Evolutionary conservation across 805 yeast genomes (phyloP).

Genomic region (Isabelozyma rhagii): DNA sequence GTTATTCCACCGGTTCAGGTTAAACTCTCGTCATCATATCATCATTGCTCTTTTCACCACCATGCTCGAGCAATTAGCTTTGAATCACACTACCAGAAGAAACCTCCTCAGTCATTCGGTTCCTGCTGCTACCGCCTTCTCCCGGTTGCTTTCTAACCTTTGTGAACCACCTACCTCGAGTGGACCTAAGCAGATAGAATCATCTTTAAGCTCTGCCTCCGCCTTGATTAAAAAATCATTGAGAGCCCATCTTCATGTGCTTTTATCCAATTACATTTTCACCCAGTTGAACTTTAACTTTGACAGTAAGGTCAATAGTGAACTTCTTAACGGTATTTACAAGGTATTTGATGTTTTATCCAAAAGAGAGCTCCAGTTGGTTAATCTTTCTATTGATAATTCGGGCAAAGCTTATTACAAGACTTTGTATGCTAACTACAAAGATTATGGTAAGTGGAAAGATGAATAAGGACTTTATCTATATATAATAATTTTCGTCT

Average conservation of each 20-base stretch:
- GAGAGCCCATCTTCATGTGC: constrained; percentile 58
- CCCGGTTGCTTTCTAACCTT: constrained; percentile 61
- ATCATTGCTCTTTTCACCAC: constrained; percentile 47
- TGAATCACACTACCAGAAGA: constrained; percentile 13
- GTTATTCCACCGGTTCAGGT: constrained; percentile 64
- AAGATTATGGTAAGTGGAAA: constrained; percentile 78
- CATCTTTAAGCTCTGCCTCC: constrained; percentile 51
- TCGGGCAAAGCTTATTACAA: constrained; percentile 69
- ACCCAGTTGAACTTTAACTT: constrained; percentile 51
- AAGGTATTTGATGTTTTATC: constrained; percentile 69
- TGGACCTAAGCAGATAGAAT: constrained; percentile 22
- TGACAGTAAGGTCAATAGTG: constrained; percentile 42
- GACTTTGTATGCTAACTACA: constrained; percentile 68
- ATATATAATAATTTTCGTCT: constrained; percentile 25
- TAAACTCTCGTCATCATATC: constrained; percentile 72
- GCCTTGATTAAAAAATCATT: constrained; percentile 56
- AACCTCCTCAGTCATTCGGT: not conserved
- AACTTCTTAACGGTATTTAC: constrained; percentile 55
- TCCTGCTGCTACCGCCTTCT: constrained; percentile 44
- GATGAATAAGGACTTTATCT: constrained; percentile 37
- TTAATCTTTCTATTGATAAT: constrained; percentile 63
- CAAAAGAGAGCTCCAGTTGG: constrained; percentile 56
- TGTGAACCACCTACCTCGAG: constrained; percentile 63
- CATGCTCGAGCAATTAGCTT: constrained; percentile 46
- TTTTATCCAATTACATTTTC: constrained; percentile 58